Conservation (phyloP, 1,284 basidiomycete species). For the Cryptococcus sp. region DNA sequence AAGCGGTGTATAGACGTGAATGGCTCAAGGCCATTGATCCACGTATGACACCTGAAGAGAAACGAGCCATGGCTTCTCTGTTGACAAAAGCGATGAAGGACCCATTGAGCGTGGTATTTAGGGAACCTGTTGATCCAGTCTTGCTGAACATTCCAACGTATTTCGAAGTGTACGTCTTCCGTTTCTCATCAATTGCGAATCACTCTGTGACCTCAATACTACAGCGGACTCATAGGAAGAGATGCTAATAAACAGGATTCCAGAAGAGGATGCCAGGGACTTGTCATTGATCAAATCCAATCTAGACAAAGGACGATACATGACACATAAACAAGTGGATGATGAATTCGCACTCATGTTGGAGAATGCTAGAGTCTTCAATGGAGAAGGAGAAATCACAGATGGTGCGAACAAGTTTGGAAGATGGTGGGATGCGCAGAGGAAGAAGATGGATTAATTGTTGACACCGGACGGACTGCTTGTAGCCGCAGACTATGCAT, state of each 20-base stretch:
- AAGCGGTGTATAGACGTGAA: slow-evolving; percentile 74
- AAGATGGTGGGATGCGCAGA: slow-evolving; percentile 36
- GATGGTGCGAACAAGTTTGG: slow-evolving; percentile 35
- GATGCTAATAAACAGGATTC: slow-evolving; percentile 25
- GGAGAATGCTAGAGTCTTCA: slow-evolving; percentile 44
- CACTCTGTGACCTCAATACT: no score
- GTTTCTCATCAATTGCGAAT: slow-evolving; percentile 51
- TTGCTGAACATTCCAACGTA: slow-evolving; percentile 38
- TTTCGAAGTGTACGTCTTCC: slow-evolving; percentile 49
- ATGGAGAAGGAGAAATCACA: slow-evolving; percentile 33
- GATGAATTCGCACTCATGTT: slow-evolving; percentile 44
- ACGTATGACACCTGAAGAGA: slow-evolving; percentile 74
- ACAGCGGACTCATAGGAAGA: no score
- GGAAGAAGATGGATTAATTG: slow-evolving; percentile 31
- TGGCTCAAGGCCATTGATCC: slow-evolving; percentile 75
- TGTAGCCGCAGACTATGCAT: no score
- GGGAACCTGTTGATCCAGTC: slow-evolving; percentile 57
- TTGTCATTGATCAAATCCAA: slow-evolving; percentile 75
- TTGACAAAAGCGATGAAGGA: slow-evolving; percentile 70
- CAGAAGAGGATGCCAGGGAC: slow-evolving; percentile 72
- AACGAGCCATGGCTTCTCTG: slow-evolving; percentile 68
- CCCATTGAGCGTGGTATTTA: slow-evolving; percentile 70
- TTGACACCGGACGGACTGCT: background rate
- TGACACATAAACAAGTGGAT: slow-evolving; percentile 36
- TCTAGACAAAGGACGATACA: slow-evolving; percentile 55